Conservation (phyloP, 2,329 filamentous ascomycete species). For the Harringtonia aguacate region DNA sequence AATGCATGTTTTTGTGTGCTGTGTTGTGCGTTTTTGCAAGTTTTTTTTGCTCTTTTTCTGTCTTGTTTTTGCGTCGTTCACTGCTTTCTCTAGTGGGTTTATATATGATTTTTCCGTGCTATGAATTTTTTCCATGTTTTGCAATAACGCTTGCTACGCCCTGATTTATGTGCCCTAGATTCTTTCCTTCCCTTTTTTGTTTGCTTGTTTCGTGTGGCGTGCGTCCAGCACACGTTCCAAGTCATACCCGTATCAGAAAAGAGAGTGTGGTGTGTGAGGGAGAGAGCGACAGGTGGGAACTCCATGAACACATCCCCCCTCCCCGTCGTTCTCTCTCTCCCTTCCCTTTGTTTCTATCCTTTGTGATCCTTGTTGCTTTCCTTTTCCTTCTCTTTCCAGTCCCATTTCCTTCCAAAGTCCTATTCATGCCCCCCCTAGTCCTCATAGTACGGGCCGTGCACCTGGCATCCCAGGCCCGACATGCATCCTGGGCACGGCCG, state of each 20-base stretch:
- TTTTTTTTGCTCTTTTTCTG: too few relatives aligned
- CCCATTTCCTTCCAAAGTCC: not conserved
- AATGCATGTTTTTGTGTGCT: too few relatives aligned
- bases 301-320: too few relatives aligned
- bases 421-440: not conserved
- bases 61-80: not conserved
- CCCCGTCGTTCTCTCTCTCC: not conserved
- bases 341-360: not conserved
- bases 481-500: conserved; percentile 7
- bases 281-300: too few relatives aligned
- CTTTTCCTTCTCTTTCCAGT: not conserved
- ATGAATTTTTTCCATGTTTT: too few relatives aligned
- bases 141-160: not conserved
- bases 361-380: not conserved
- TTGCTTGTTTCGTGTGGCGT: not conserved
- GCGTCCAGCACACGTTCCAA: too few relatives aligned
- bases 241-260: too few relatives aligned
- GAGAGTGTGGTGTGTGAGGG: too few relatives aligned
- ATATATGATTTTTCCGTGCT: too few relatives aligned
- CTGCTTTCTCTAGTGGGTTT: too few relatives aligned
- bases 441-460: conserved; percentile 10
- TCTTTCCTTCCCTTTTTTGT: not conserved
- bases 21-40: too few relatives aligned
- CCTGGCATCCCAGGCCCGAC: conserved; percentile 10
- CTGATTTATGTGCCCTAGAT: not conserved